These are phyloP conservation scores for Cyberlindnera samutprakarnensis DNA, from an alignment of 805 yeast species.

Conservation along the genomic window DNA sequence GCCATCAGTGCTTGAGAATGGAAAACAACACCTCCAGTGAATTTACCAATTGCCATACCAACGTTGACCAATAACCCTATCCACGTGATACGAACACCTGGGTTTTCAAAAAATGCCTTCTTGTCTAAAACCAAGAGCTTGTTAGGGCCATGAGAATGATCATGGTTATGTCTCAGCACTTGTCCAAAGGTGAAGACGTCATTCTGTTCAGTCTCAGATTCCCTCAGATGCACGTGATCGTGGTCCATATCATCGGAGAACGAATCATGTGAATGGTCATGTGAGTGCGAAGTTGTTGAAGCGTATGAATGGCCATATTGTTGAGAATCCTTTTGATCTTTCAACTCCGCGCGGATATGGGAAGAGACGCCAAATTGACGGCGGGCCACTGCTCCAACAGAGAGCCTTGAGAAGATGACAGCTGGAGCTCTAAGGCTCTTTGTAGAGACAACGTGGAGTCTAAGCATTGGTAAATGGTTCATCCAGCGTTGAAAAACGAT, in stretches of 20 bases:
- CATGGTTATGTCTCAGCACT: slow-evolving; percentile 20
- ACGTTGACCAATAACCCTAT: slow-evolving; percentile 80
- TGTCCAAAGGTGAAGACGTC: slow-evolving; percentile 32
- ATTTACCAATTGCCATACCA: slow-evolving; percentile 80
- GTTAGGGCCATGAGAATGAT: slow-evolving; percentile 29
- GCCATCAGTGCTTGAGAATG: slow-evolving; percentile 94
- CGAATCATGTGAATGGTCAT: slow-evolving; percentile 22
- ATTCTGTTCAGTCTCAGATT: slow-evolving; percentile 35
- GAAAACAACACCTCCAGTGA: slow-evolving; percentile 82
- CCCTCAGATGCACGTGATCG: slow-evolving; percentile 34
- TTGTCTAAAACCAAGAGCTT: slow-evolving; percentile 31
- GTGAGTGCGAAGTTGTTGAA: slow-evolving; percentile 1
- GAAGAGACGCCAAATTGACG: too few species aligned
- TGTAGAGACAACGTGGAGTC: too few species aligned
- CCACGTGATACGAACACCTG: slow-evolving; percentile 92
- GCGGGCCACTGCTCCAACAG: too few species aligned
- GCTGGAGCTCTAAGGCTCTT: too few species aligned
- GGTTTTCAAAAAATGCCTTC: slow-evolving; percentile 48
- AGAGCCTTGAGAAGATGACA: too few species aligned
- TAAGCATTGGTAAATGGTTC: too few species aligned
- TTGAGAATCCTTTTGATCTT: background rate
- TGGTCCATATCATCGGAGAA: too few species aligned
- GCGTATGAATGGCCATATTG: slow-evolving; percentile 23
- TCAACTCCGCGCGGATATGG: slow-evolving; percentile 4
- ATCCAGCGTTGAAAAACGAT: too few species aligned